Percentiles rank a stretch among this genome's conserved stretches.
These are phyloP conservation scores for Sphagnum tenellum DNA, from an alignment of 225 moss, liverwort and hornwort species.

Conservation along the genomic window DNA sequence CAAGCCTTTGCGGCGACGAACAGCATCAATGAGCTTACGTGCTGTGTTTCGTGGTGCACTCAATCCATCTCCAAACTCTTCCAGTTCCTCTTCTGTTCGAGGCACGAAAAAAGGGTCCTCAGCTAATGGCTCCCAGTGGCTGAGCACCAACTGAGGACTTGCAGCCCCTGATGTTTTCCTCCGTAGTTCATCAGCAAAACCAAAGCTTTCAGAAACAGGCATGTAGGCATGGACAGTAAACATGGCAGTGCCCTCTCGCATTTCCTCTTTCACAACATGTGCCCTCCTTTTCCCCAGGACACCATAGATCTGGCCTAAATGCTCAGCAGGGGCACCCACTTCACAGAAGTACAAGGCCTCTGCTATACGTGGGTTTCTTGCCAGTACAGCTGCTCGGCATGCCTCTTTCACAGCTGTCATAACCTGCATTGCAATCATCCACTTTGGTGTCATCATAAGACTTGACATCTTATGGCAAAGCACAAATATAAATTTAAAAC, in stretches of 20 bases:
- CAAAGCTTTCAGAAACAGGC: conserved; percentile 95
- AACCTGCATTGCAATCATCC: conserved; percentile 33
- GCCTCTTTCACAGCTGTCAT: conserved; percentile 94
- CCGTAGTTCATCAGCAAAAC: conserved; percentile 86
- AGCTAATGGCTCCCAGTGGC: conserved; percentile 85
- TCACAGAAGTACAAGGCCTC: conserved; percentile 92
- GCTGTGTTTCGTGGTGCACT: conserved; percentile 83
- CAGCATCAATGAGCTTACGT: conserved; percentile 86
- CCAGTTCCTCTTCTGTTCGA: conserved; percentile 85
- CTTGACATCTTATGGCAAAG: too few relatives aligned
- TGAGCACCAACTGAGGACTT: conserved; percentile 85
- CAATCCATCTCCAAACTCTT: conserved; percentile 94
- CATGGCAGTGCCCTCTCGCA: conserved; percentile 88
- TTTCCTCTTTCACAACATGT: conserved; percentile 83
- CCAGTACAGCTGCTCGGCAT: conserved; percentile 72
- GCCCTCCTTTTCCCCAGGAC: conserved; percentile 76
- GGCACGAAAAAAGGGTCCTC: conserved; percentile 94
- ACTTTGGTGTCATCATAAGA: too few relatives aligned
- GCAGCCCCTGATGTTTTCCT: conserved; percentile 92
- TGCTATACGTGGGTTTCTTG: conserved; percentile 70
- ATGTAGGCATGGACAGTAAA: conserved; percentile 95
- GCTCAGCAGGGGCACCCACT: conserved; percentile 75
- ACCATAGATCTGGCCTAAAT: conserved; percentile 86
- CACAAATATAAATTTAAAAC: background rate
- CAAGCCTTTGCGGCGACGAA: conserved; percentile 78